Evolutionary conservation across 2,329 filamentous ascomycete genomes (phyloP).

Genomic region (Zasmidium angulare): DNA sequence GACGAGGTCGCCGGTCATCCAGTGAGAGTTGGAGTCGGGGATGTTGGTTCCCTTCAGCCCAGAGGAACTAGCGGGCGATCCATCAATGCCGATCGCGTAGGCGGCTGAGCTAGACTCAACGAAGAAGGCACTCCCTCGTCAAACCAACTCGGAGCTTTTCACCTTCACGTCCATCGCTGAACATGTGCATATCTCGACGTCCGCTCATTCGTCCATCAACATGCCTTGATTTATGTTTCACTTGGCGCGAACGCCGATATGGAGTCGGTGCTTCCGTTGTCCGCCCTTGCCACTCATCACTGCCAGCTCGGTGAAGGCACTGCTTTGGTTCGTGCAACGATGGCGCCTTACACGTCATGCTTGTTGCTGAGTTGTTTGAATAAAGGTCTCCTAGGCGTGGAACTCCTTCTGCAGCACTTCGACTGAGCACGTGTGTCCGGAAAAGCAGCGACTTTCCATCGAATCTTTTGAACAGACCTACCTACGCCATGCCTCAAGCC

Average conservation of each 20-base stretch:
- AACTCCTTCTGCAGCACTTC: not conserved
- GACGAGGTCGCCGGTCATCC: not conserved
- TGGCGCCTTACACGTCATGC: conserved; percentile 1
- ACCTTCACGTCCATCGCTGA: not conserved
- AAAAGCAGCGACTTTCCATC: not conserved
- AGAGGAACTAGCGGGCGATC: conserved; percentile 4
- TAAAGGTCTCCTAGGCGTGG: not conserved
- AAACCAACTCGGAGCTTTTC: not conserved
- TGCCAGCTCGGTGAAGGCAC: conserved; percentile 2
- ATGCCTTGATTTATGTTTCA: conserved; percentile 12
- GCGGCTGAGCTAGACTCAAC: not conserved
- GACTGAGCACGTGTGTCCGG: not conserved
- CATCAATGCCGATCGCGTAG: not conserved
- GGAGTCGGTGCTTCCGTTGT: conserved; percentile 12
- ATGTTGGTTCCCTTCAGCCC: not conserved
- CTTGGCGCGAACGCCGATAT: conserved; percentile 9
- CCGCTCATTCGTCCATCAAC: conserved; percentile 5
- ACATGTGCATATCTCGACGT: conserved; percentile 1
- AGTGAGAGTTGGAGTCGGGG: not conserved
- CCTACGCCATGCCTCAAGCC: conserved; percentile 17
- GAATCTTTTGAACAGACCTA: not conserved
- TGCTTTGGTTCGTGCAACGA: conserved; percentile 9
- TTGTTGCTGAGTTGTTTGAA: not conserved
- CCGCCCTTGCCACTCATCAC: conserved; percentile 5
- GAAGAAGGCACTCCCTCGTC: not conserved